Evolutionary conservation across 495 filamentous ascomycete genomes (phyloP), one percentile per base, ranked within the genome.

Genomic region (Hyaloscypha finlandica): DNA sequence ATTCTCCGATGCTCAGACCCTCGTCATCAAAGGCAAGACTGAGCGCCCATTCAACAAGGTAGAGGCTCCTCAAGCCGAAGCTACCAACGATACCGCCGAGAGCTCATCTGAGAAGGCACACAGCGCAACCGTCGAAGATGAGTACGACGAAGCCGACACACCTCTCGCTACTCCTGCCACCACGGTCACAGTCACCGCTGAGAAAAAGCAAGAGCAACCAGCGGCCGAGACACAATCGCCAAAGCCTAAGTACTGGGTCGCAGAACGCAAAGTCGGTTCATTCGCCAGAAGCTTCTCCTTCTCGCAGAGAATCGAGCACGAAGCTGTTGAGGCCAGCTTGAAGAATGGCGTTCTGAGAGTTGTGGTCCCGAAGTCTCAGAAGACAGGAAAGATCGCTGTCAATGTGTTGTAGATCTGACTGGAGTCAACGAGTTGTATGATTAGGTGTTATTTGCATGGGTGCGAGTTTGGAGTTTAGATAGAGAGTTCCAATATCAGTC

Each of bases 211-310:
- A 66, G 52, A 70, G 57, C 57, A 71, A 57, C 60, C 73, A 45
- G 68, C 73, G 39, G 68, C 51, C 19, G 70, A 74, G 29, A 70
- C 75, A 42, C 60, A 76, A 69, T 70, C 79, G 68, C 77, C 81
- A 12, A 68, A 75, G 59, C 76, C 81, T 74, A 88, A 85, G 77
- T 96, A 88, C 81, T 94, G 91, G 92, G 82, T 90, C 55, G 82
- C 83, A 32, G 94, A 97, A 83, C 90, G 94, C 70, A 86, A 80
- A 11, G 79, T 92, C 64, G 94, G 94, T 70, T 82, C 89, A 59
- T 98, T 97, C 81, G 82, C 86, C 52, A 86, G 93, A 65, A 83
- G 81, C 48, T 97, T 97, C 81, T 84, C 75, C 60, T 96, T 98
- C 82, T 85, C 92, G 0, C 76, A 76, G 8, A 82, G 85, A n/a